Base-by-base conservation (phyloP, 768 basidiomycete genomes). In the Grammothele lineata region DNA sequence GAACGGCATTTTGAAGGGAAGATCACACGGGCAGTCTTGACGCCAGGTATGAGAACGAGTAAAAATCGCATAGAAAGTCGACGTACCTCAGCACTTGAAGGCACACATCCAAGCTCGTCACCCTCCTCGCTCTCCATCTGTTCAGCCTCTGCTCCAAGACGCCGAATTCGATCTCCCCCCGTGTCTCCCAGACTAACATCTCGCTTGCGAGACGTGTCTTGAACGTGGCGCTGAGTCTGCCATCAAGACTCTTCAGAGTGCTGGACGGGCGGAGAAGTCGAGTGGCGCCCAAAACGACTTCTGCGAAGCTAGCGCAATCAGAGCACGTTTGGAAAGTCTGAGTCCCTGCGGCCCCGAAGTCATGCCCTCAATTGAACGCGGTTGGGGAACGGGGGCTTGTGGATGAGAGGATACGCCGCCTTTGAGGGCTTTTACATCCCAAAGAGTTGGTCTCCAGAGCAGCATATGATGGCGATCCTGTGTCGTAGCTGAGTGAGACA, bases 301-400 rank as follows among this genome's bases (percentile, higher is more conserved):
- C 40, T 47, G 48, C 3, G 58, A 35, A 54, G 55, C 37, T 53
- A 52, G 41, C 54, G 57, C 42, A 54, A 62, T 26, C 53, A 62
- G 40, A 56, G 68, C n/a, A 45, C 70, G 57, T 60, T 70, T 64
- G 66, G 74, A 47, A 26, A 65, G 49, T 57, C 70, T 68, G 19
- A 54, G 56, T 5, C 55, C 47, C 30, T 57, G 57, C n/a, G 61
- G 61, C 43, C 48, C 68, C 50, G 36, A 67, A 48, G 40, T 69
- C 53, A 47, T 37, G 3, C 47, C 41, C 69, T 66, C 50, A 60
- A 67, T 12, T 61, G 57, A 11, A 54, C 50, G 17, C 85, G 81
- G 60, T 88, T 89, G 3, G 80, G 78, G 55, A 83, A 82, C 1
- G 87, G 87, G 1, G 87, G 89, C 65, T 85, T 88, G 67, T 90